These are phyloP conservation scores for Chlamydomonas schloesseri DNA, from an alignment of 139 green algal species.

Conservation along the genomic window DNA sequence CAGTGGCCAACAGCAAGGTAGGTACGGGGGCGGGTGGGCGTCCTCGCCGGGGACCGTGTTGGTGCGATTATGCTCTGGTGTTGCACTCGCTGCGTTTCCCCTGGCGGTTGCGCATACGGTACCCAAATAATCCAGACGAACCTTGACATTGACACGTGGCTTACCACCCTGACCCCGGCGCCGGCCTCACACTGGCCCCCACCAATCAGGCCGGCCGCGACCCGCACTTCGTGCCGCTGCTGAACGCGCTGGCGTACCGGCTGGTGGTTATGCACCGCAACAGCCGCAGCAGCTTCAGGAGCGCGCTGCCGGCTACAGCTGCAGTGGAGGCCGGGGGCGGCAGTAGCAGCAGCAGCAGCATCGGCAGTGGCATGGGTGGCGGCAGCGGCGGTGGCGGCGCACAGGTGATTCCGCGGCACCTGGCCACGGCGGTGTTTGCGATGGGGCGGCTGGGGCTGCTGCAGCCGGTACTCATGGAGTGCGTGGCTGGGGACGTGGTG, in stretches of 20 bases:
- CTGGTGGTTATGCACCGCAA: not conserved
- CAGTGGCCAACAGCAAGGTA: constrained; percentile 24
- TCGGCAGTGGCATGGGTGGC: not conserved
- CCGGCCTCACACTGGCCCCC: too few relatives aligned
- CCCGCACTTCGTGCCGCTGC: not conserved
- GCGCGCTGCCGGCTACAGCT: not conserved
- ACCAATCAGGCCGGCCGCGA: constrained; percentile 13
- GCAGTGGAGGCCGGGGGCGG: not conserved
- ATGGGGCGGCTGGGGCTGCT: not conserved
- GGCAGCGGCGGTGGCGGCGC: not conserved
- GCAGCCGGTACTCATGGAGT: not conserved
- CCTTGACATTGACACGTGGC: too few relatives aligned
- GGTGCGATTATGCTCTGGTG: too few relatives aligned
- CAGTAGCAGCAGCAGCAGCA: not conserved
- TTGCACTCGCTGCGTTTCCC: too few relatives aligned
- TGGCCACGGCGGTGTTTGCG: not conserved
- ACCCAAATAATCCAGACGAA: too few relatives aligned
- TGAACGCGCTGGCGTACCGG: not conserved
- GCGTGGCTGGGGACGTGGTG: constrained; percentile 16
- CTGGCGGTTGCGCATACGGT: too few relatives aligned
- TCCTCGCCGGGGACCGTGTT: too few relatives aligned
- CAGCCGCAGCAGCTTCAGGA: not conserved
- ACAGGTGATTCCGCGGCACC: constrained; percentile 9
- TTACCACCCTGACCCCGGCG: too few relatives aligned
- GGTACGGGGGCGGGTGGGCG: not conserved